These are phyloP conservation scores for Nyctanthes arbortristis DNA, from an alignment of 257 asterid genomes.

Conservation along the genomic window DNA sequence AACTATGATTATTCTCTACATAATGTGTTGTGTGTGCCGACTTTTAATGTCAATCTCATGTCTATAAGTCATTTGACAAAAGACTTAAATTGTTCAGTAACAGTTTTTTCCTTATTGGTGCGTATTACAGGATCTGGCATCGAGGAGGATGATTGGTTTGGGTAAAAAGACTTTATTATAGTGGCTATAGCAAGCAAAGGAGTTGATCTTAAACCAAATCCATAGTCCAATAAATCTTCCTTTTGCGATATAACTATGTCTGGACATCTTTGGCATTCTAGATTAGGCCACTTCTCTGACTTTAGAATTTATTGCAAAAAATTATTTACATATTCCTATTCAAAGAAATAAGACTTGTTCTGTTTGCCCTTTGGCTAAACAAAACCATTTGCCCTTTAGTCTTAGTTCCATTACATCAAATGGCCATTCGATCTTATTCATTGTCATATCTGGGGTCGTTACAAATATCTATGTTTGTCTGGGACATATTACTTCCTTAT, in stretches of 20 bases:
- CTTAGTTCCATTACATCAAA: background rate
- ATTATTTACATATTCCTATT: no score
- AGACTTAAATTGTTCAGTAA: background rate
- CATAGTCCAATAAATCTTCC: no score
- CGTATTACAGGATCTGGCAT: background rate
- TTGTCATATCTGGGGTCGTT: background rate
- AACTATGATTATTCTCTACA: background rate
- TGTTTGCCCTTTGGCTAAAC: background rate
- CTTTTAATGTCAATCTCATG: background rate
- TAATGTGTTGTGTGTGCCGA: background rate
- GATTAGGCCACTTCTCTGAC: background rate
- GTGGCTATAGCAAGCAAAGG: background rate
- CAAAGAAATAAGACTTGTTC: background rate
- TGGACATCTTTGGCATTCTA: background rate
- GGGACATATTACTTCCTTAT: background rate
- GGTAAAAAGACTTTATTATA: conserved; percentile 6
- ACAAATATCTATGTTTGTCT: background rate
- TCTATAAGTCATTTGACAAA: background rate
- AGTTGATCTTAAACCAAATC: no score
- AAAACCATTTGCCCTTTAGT: background rate
- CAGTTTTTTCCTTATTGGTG: background rate
- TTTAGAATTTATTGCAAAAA: background rate
- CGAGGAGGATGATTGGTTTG: conserved; percentile 1
- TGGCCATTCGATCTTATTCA: background rate
- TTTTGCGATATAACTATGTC: no score